Evolutionary conservation across 345 rosid species (phyloP).

Genomic region (Triadica sebifera): DNA sequence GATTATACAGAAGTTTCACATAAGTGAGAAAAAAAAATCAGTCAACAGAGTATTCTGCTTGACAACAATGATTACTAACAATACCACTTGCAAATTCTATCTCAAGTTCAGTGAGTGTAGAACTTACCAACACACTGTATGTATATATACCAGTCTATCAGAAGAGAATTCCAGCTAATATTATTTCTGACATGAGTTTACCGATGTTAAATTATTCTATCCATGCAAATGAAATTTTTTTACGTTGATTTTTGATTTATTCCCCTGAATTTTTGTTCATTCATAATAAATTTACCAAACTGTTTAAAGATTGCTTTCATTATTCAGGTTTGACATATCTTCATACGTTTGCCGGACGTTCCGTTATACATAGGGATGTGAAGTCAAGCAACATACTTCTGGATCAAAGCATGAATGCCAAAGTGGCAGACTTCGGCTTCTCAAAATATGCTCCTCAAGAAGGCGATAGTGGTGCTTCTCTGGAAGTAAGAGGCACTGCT

Average conservation of each 20-base stretch:
- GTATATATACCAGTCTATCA: not conserved
- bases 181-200: not conserved
- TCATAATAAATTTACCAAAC: not conserved
- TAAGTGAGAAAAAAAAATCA: no score
- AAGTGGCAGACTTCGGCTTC: conserved; percentile 71
- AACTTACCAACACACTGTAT: not conserved
- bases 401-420: conserved; percentile 68
- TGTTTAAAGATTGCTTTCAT: not conserved
- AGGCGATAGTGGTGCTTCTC: conserved; percentile 65
- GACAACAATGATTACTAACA: not conserved
- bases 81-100: not conserved
- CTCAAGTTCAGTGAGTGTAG: not conserved
- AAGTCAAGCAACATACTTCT: conserved; percentile 73
- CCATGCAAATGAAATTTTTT: not conserved
- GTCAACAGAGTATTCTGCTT: not conserved
- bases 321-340: conserved; percentile 31
- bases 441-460: conserved; percentile 77
- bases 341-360: conserved; percentile 48
- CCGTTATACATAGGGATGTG: conserved; percentile 62
- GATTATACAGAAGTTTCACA: not conserved
- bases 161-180: not conserved
- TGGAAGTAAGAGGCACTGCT: conserved; percentile 74
- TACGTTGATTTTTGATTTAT: not conserved
- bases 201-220: not conserved
- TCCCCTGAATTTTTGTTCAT: not conserved